A percentile compares a stretch with the other conserved stretches of the same genome.
Evolutionary conservation across 2,329 filamentous ascomycete genomes (phyloP).

Genomic region (Cadophora luteo-olivacea): DNA sequence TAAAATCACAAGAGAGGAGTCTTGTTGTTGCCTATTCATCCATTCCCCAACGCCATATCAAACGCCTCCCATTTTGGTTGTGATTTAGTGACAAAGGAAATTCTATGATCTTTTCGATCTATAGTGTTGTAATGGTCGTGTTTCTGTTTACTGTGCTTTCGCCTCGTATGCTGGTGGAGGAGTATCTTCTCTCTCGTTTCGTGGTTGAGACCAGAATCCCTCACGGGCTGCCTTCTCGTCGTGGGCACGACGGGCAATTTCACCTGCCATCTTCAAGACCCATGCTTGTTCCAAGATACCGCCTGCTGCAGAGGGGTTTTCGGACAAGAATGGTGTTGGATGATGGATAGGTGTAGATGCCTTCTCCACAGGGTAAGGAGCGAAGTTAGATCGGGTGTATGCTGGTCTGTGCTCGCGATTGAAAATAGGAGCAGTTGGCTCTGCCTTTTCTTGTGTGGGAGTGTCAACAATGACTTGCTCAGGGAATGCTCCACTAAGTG

Average conservation of each 20-base stretch:
- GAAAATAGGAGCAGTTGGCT: conserved; percentile 31
- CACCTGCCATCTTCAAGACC: conserved; percentile 92
- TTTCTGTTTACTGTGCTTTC: conserved; percentile 31
- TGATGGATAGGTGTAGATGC: conserved; percentile 7
- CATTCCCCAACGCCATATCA: neutral
- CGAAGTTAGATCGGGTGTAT: conserved; percentile 19
- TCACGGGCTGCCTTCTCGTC: conserved; percentile 73
- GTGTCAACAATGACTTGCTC: conserved; percentile 34
- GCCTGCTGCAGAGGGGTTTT: conserved; percentile 37
- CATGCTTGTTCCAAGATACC: conserved; percentile 66
- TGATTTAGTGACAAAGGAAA: conserved; percentile 26
- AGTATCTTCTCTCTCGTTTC: conserved; percentile 56
- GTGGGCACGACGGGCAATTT: conserved; percentile 86
- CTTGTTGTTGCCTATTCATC: conserved; percentile 19
- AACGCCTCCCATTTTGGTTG: conserved; percentile 20
- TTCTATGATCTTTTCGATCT: conserved; percentile 20
- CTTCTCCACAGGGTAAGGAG: conserved; percentile 37
- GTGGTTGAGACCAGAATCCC: conserved; percentile 50
- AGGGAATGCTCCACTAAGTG: conserved; percentile 27
- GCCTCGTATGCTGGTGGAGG: conserved; percentile 68
- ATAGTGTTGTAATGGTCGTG: conserved; percentile 22
- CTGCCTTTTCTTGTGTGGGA: conserved; percentile 27
- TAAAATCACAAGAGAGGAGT: conserved; percentile 32
- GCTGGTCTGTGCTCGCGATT: conserved; percentile 32
- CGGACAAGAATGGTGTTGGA: conserved; percentile 34